Evolutionary conservation across 805 yeast species (phyloP), one percentile per base, ranked within the genome.

Genomic region (Candida xiaguanensis): DNA sequence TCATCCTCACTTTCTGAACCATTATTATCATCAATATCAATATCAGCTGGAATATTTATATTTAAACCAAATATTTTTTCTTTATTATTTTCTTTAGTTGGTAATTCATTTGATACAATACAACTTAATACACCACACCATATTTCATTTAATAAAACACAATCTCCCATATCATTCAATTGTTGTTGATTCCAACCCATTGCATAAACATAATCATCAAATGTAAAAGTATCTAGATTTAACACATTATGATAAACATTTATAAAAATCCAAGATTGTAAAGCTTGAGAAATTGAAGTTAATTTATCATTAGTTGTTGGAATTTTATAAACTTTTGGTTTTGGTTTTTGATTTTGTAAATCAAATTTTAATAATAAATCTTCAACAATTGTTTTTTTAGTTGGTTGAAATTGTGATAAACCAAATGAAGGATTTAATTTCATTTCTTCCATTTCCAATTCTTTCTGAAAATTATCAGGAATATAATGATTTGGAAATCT

Each of bases 221-320:
- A 85, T 0, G 91, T 81, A 50, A 85, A 81, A 0, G 83, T 74
- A 50, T 82, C 88, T n/a, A 88, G 60, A 4, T 72, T 54, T 23
- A 87, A 62, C 1, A 87, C 78, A 25, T 72, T 71, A 48, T 79
- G 77, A 56, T 80, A 87, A 36, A 85, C 72, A 55, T 85, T 85
- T 20, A 86, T 58, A 51, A 87, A 88, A 1, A 77, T 66, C 95
- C 95, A 88, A 3, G 74, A 57, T 50, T 85, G 90, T 17, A 88
- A 54, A 1, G 82, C 72, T 36, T 74, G 76, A 36, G 61, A 69
- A 3, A 63, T 45, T 5, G 53, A 25, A 3, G 33, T 26, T 2
- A 61, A 34, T 16, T 28, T 31, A 17, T 56, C 34, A 9, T 47
- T 39, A 14, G 47, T 62, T 61, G 26, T 49, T 53, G 1, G 67